phyloP scores from a whole-genome alignment of 2,329 filamentous ascomycete species.

The Phaeosphaeriaceae sp. region DNA sequence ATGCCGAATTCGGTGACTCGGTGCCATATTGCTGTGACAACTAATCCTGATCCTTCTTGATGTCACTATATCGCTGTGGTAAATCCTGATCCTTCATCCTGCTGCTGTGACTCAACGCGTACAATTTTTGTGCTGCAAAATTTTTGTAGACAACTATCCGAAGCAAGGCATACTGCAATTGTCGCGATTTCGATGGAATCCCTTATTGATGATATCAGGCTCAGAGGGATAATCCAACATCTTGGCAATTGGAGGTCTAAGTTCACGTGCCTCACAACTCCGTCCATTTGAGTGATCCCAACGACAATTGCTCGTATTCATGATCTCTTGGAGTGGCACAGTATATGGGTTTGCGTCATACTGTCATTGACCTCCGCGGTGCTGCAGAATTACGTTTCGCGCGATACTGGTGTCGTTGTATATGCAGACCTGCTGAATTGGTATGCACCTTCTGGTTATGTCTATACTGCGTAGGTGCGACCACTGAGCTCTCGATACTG shows the following conservation, averaged over 20 bases:
- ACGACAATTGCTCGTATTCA: no score
- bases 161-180: no score
- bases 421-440: no score
- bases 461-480: no score
- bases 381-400: no score
- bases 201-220: not conserved
- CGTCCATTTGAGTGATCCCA: not conserved
- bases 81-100: not conserved
- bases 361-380: no score
- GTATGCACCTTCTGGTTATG: no score
- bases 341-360: no score
- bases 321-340: no score
- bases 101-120: not conserved
- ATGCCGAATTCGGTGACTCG: not conserved
- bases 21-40: not conserved
- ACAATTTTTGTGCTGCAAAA: not conserved
- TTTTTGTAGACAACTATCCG: not conserved
- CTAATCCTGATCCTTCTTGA: not conserved
- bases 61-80: no score
- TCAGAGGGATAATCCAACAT: not conserved
- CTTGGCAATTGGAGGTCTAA: not conserved
- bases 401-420: no score
- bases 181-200: not conserved
- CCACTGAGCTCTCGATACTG: no score
- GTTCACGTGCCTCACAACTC: not conserved